A percentile compares a stretch with the other conserved stretches of the same genome.
Conservation (phyloP, 306 rosid species). For the Lotus japonicus region DNA sequence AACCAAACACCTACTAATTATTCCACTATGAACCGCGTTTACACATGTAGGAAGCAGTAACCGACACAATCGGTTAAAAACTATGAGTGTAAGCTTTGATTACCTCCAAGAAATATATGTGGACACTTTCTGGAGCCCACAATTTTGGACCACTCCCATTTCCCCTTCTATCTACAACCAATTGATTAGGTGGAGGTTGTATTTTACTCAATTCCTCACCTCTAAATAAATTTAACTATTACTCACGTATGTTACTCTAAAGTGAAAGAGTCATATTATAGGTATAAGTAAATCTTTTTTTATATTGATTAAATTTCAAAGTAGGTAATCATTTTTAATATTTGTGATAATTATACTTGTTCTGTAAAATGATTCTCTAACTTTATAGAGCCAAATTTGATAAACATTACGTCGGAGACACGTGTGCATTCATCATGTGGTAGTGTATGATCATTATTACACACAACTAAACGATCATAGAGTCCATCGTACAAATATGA, state of each 20-base stretch:
- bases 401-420: background rate
- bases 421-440: conserved; percentile 21
- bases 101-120: background rate
- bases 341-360: too few species aligned
- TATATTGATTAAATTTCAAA: too few species aligned
- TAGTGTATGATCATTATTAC: conserved; percentile 22
- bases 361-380: too few species aligned
- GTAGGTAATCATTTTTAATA: too few species aligned
- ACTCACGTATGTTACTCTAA: background rate
- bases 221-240: background rate
- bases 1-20: too few species aligned
- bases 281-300: too few species aligned
- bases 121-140: conserved; percentile 20
- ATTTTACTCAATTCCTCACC: conserved; percentile 9
- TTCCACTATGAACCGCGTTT: background rate
- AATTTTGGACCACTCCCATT: conserved; percentile 19
- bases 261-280: too few species aligned
- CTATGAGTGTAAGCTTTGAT: conserved; percentile 15
- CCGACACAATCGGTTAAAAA: background rate
- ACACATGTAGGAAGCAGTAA: background rate
- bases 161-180: background rate
- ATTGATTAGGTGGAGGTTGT: background rate
- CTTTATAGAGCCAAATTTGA: too few species aligned
- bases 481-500: background rate
- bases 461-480: conserved; percentile 15